phyloP scores from a whole-genome alignment of 2,329 filamentous ascomycete genomes.

The Emergomyces africanus region DNA sequence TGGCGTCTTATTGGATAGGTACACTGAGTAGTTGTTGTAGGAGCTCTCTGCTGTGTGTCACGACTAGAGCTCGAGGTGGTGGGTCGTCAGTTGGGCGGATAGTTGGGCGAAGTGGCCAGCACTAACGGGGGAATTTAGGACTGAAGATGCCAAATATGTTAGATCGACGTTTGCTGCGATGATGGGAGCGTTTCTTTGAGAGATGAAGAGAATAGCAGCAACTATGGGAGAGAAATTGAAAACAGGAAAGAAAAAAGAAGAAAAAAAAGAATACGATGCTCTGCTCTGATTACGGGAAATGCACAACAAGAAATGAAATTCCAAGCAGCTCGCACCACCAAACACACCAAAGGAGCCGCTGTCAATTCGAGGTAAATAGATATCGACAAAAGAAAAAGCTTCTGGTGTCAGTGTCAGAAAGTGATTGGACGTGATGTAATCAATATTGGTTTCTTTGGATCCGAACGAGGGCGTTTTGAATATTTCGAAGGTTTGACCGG shows the following conservation, averaged over 20 bases:
- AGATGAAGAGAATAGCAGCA: neutral
- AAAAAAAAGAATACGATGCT: neutral
- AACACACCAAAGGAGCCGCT: neutral
- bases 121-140: neutral
- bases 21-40: neutral
- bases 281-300: neutral
- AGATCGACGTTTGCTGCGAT: neutral
- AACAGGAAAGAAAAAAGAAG: neutral
- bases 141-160: neutral
- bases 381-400: too few relatives aligned
- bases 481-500: neutral
- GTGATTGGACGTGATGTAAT: neutral
- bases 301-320: neutral
- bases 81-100: neutral
- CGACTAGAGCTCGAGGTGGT: neutral
- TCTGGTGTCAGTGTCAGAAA: too few relatives aligned
- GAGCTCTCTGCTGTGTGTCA: neutral
- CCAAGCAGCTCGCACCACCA: neutral
- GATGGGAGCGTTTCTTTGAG: neutral
- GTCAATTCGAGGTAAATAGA: too few relatives aligned
- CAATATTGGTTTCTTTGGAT: neutral
- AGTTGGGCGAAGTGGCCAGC: neutral
- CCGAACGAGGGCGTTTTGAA: neutral
- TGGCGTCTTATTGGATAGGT: neutral
- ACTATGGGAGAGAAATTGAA: neutral